Conservation (phyloP, 2,329 filamentous ascomycete species). For the Juglanconis oblonga region DNA sequence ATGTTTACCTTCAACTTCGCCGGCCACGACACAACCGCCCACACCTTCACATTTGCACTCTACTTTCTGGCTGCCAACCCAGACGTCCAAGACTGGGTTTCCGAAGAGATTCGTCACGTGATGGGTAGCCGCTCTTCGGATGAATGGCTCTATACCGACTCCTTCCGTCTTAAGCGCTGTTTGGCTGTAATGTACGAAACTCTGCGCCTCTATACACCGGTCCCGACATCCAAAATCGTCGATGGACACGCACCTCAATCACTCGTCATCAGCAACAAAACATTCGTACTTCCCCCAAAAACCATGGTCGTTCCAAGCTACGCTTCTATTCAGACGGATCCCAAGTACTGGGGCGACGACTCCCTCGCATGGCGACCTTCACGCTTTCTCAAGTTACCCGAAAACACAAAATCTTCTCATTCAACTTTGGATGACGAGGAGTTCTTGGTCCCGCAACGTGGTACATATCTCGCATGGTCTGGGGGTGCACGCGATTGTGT, state of each 20-base stretch:
- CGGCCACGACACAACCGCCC: slow-evolving; percentile 1
- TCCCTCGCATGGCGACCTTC: slow-evolving; percentile 23
- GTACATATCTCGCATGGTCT: slow-evolving; percentile 29
- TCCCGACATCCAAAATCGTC: neutral
- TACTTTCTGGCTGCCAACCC: neutral
- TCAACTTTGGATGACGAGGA: too few species aligned
- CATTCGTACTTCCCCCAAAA: slow-evolving; percentile 20
- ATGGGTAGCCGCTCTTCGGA: neutral
- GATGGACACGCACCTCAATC: neutral
- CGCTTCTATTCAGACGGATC: slow-evolving; percentile 23
- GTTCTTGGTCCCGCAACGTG: too few species aligned
- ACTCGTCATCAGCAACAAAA: slow-evolving; percentile 17
- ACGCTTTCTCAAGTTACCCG: too few species aligned
- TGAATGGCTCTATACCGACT: neutral
- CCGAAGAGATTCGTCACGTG: neutral
- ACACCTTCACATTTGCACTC: neutral
- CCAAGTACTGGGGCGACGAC: slow-evolving; percentile 25
- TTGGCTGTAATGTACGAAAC: neutral
- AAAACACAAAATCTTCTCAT: too few species aligned
- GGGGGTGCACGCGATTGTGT: slow-evolving; percentile 29
- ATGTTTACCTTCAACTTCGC: slow-evolving; percentile 6
- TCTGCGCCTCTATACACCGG: neutral
- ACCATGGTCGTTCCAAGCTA: slow-evolving; percentile 23
- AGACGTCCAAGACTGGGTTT: slow-evolving; percentile 1
- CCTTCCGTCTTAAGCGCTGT: neutral